Evolutionary conservation across 1,139 yeast genomes (phyloP), one percentile per base, ranked within the genome.

Genomic region (Candida sp.): DNA sequence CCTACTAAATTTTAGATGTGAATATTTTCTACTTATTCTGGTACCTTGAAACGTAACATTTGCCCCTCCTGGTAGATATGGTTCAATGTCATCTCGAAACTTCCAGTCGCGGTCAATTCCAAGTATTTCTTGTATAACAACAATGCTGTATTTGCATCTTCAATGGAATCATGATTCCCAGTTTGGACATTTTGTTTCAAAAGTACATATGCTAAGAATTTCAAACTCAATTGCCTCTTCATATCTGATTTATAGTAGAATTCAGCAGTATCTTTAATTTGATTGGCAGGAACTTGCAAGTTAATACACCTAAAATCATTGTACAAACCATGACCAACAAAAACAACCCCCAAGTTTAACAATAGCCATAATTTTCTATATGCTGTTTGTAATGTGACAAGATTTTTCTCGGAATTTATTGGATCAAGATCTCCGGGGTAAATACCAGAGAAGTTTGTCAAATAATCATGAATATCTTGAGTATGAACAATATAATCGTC

Each of bases 121-220:
- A 79, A 65, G 56, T 87, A 91, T 57, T 81, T 83, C 51, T 81
- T 80, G 66, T 87, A 95, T 37, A 95, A 68, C 42, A 80, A 64
- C 52, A 95, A 73, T 0, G 99, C 99, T 9, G 95, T 85, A 45
- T 77, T 70, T 0, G 99, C 98, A 68, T 95, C 99, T 58, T 95
- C 99, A 38, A 93, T 89, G 1, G 98, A 91, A 60, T 95, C 98
- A 62, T 95, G 99, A 58, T 91, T 91, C 1, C 95, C 96, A 2
- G 82, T 82, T 62, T 95, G 99, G 21, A 95, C 96, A 41, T 82
- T 77, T 49, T 82, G 84, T 35, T 78, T 79, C 45, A 93, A 70
- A 42, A 93, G 71, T 27, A 82, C 82, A 74, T 89, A 91, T 4
- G 96, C 91, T 57, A 95, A 70, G 58, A 89, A 95, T 57, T 93